These are phyloP conservation scores for Byssochlamys sp. DNA, from an alignment of 2,329 filamentous ascomycete species.

Conservation along the genomic window DNA sequence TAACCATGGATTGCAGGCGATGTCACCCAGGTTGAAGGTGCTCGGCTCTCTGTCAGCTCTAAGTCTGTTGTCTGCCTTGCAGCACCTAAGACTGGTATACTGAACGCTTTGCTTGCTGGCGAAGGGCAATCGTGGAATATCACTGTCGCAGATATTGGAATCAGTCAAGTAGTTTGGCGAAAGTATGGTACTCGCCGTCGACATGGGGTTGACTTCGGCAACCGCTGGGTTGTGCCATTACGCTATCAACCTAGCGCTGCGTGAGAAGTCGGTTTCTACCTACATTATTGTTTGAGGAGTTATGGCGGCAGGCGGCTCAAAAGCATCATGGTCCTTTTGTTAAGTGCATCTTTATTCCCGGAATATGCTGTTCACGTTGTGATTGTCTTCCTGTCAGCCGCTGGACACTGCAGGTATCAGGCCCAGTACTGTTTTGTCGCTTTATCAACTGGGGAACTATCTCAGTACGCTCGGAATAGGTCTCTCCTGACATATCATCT, in stretches of 20 bases:
- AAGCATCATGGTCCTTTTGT: background rate
- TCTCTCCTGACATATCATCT: background rate
- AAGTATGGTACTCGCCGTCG: constrained; percentile 72
- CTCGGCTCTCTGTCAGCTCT: constrained; percentile 68
- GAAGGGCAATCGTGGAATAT: constrained; percentile 59
- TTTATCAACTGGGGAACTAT: background rate
- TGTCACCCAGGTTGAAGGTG: constrained; percentile 56
- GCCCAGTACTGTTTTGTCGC: background rate
- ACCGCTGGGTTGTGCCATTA: constrained; percentile 73
- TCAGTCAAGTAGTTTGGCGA: constrained; percentile 72
- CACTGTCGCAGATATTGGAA: constrained; percentile 76
- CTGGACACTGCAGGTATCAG: background rate
- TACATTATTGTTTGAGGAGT: constrained; percentile 4
- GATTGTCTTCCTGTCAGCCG: background rate
- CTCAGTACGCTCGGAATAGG: background rate
- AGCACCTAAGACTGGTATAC: constrained; percentile 72
- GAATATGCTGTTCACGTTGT: background rate
- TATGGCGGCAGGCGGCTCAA: background rate
- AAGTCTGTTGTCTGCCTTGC: constrained; percentile 77
- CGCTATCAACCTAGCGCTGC: constrained; percentile 28
- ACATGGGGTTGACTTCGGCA: constrained; percentile 79
- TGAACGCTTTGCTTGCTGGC: constrained; percentile 62
- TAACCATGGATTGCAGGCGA: constrained; percentile 35
- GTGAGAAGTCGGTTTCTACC: constrained; percentile 11
- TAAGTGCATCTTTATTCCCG: background rate